Conservation (phyloP, 805 yeast genomes). For the Candida nemodendra region DNA sequence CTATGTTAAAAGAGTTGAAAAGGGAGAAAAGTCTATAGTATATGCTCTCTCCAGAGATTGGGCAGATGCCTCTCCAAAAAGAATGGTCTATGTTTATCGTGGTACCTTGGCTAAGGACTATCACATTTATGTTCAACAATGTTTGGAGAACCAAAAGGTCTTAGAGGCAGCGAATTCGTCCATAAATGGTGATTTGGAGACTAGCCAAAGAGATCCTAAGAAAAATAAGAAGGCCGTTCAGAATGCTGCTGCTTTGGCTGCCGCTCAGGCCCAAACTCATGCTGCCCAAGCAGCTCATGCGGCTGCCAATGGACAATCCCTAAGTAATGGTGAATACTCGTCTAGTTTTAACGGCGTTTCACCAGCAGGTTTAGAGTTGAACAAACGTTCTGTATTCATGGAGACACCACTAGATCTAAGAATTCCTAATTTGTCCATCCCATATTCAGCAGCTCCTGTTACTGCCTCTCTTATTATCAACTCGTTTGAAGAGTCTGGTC, state of each 20-base stretch:
- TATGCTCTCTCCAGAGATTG: constrained; percentile 83
- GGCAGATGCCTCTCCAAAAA: constrained; percentile 87
- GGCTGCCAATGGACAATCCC: constrained; percentile 9
- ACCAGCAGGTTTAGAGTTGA: constrained; percentile 30
- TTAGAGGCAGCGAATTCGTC: constrained; percentile 21
- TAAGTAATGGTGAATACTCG: constrained; percentile 10
- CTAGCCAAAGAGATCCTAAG: constrained; percentile 17
- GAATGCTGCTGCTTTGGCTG: constrained; percentile 14
- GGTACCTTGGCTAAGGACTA: constrained; percentile 76
- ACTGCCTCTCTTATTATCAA: constrained; percentile 49
- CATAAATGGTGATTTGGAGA: constrained; percentile 8
- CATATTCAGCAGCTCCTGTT: constrained; percentile 75
- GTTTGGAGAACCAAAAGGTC: constrained; percentile 52
- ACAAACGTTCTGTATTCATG: constrained; percentile 28
- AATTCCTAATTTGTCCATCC: constrained; percentile 47
- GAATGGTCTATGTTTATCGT: constrained; percentile 86
- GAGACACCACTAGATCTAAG: constrained; percentile 34
- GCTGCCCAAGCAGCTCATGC: constrained; percentile 15
- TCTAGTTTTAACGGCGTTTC: constrained; percentile 22
- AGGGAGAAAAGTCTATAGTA: constrained; percentile 69
- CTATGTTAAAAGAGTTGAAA: constrained; percentile 80
- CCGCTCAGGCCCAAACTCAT: constrained; percentile 16
- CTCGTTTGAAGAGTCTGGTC: constrained; percentile 7
- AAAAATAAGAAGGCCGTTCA: constrained; percentile 17
- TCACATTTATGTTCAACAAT: constrained; percentile 65